These are phyloP conservation scores for Aspergillus proliferans DNA, from an alignment of 2,329 filamentous ascomycete genomes.

Conservation along the genomic window DNA sequence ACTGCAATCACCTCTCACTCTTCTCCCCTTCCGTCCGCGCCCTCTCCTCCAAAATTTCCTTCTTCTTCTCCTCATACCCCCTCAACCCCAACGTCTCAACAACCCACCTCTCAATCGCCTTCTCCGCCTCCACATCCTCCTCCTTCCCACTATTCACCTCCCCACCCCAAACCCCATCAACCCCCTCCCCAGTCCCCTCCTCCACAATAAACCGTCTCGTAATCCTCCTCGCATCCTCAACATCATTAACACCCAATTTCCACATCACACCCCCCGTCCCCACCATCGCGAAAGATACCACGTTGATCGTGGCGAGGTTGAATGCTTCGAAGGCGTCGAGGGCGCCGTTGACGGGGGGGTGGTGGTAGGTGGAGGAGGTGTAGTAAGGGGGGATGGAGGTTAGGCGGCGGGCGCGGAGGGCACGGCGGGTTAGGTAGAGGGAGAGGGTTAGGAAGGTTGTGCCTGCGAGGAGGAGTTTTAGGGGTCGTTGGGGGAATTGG, in stretches of 20 bases:
- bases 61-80: slow-evolving; percentile 13
- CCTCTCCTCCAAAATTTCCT: slow-evolving; percentile 4
- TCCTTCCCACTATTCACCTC: slow-evolving; percentile 25
- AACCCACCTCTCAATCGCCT: slow-evolving; percentile 51
- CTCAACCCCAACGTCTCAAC: slow-evolving; percentile 44
- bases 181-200: slow-evolving; percentile 41
- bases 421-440: slow-evolving; percentile 63
- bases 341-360: slow-evolving; percentile 52
- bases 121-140: slow-evolving; percentile 43
- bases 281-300: slow-evolving; percentile 69
- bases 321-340: slow-evolving; percentile 77
- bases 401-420: slow-evolving; percentile 58
- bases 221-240: slow-evolving; percentile 59
- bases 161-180: slow-evolving; percentile 49
- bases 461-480: slow-evolving; percentile 63
- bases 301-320: slow-evolving; percentile 80
- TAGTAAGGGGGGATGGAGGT: slow-evolving; percentile 66
- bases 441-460: slow-evolving; percentile 69
- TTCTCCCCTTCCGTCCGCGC: background rate
- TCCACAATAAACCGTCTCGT: slow-evolving; percentile 41
- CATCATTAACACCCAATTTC: slow-evolving; percentile 66
- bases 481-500: slow-evolving; percentile 11
- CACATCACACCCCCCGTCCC: slow-evolving; percentile 66
- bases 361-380: slow-evolving; percentile 42
- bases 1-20: background rate